phyloP scores from a whole-genome alignment of 345 rosid species.

The Moringa oleifera region DNA sequence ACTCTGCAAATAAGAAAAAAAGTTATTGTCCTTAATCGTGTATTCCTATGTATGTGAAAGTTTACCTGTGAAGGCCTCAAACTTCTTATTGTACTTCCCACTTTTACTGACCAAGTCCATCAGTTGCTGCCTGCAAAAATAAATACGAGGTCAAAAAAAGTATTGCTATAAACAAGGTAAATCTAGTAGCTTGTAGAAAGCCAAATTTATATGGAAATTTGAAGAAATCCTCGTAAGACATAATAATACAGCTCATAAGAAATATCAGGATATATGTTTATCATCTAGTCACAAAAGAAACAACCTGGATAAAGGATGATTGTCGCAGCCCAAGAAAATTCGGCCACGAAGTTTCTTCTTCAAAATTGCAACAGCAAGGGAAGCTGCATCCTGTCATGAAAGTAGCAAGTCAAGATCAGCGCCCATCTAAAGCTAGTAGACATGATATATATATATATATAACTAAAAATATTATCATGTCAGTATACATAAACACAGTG shows the following conservation, averaged over 20 bases:
- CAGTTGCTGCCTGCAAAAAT: slow-evolving; percentile 67
- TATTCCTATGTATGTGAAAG: neutral
- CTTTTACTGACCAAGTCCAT: slow-evolving; percentile 83
- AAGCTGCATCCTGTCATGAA: slow-evolving; percentile 78
- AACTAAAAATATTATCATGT: neutral
- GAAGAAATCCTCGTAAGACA: neutral
- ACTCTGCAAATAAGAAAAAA: neutral
- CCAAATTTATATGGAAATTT: neutral
- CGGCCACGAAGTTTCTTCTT: slow-evolving; percentile 61
- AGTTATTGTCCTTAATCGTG: neutral
- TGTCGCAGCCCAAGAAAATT: slow-evolving; percentile 92
- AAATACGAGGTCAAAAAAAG: neutral
- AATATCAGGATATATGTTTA: neutral
- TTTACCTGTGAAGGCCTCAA: slow-evolving; percentile 72
- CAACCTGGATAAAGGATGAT: slow-evolving; percentile 91
- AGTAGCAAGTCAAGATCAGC: slow-evolving; percentile 13
- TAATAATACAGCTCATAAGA: neutral
- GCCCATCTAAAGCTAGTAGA: slow-evolving; percentile 1
- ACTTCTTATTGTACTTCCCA: slow-evolving; percentile 64
- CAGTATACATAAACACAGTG: too few relatives aligned
- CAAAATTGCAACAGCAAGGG: slow-evolving; percentile 71
- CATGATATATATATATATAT: neutral
- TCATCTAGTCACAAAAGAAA: neutral
- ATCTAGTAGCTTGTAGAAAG: neutral
- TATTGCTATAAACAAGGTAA: neutral